Evolutionary conservation across 139 green algal genomes (phyloP).

Genomic region (Picochlorum sp.): DNA sequence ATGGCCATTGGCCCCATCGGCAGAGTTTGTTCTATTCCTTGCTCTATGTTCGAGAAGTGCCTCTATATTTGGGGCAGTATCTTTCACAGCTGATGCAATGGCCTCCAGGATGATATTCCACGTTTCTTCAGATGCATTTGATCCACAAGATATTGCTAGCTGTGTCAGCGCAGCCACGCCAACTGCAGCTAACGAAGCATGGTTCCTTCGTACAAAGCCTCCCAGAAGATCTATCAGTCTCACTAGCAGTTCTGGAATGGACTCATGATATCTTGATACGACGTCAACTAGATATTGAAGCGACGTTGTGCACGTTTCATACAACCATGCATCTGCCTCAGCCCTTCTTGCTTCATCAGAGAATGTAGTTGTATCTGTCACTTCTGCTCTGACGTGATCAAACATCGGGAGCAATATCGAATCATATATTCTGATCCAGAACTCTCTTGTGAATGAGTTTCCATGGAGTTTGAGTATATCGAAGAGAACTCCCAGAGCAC

Average conservation of each 20-base stretch:
- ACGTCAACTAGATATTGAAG: slow-evolving; percentile 94
- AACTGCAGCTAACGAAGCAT: slow-evolving; percentile 82
- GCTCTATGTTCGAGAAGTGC: slow-evolving; percentile 21
- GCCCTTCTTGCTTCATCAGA: slow-evolving; percentile 61
- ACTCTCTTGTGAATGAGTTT: slow-evolving; percentile 75
- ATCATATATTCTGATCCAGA: slow-evolving; percentile 93
- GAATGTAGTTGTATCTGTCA: slow-evolving; percentile 84
- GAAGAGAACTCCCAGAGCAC: slow-evolving; percentile 82
- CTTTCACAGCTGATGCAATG: slow-evolving; percentile 32
- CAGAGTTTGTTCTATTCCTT: slow-evolving; percentile 1
- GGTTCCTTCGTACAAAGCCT: slow-evolving; percentile 70
- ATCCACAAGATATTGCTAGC: slow-evolving; percentile 51
- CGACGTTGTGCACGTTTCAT: slow-evolving; percentile 93
- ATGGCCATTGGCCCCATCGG: slow-evolving; percentile 1
- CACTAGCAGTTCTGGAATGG: slow-evolving; percentile 43
- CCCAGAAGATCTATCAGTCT: slow-evolving; percentile 68
- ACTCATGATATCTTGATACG: slow-evolving; percentile 72
- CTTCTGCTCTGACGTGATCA: slow-evolving; percentile 86
- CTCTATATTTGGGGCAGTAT: slow-evolving; percentile 46
- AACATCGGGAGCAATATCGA: slow-evolving; percentile 96
- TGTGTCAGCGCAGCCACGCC: slow-evolving; percentile 78
- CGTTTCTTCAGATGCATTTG: slow-evolving; percentile 15
- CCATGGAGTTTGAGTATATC: slow-evolving; percentile 92
- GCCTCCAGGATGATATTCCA: slow-evolving; percentile 52
- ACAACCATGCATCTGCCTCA: slow-evolving; percentile 89